Evolutionary conservation across 1,284 basidiomycete genomes (phyloP).

Genomic region (Ganoderma boninense): DNA sequence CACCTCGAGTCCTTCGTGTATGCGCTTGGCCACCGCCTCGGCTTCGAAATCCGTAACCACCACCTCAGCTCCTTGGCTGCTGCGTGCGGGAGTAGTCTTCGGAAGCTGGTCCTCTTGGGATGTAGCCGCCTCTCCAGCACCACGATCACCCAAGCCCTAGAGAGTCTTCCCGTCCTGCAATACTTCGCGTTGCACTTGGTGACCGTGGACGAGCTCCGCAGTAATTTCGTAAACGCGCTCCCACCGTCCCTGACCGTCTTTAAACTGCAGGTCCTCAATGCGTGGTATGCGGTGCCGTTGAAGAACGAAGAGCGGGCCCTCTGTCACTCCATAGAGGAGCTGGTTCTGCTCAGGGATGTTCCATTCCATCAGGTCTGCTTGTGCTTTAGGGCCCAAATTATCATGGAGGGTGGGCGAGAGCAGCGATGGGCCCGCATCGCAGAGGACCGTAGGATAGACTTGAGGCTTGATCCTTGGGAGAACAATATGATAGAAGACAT

Average conservation of each 20-base stretch:
- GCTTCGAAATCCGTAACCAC: constrained; percentile 47
- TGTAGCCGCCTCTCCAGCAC: constrained; percentile 45
- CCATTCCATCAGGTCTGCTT: constrained; percentile 33
- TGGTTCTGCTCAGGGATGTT: constrained; percentile 27
- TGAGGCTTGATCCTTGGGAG: constrained; percentile 38
- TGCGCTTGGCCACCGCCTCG: constrained; percentile 44
- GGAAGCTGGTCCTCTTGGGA: constrained; percentile 48
- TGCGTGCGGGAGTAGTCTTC: constrained; percentile 39
- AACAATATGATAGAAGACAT: constrained; percentile 18
- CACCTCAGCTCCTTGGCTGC: constrained; percentile 45
- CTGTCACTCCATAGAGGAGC: constrained; percentile 40
- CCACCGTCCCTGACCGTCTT: constrained; percentile 41
- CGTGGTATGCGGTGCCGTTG: constrained; percentile 43
- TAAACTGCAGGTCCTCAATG: constrained; percentile 48
- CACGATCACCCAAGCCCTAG: constrained; percentile 42
- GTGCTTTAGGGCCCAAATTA: constrained; percentile 39
- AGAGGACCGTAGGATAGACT: constrained; percentile 27
- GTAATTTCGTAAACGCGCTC: constrained; percentile 46
- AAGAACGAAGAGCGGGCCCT: constrained; percentile 43
- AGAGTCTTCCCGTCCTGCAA: constrained; percentile 41
- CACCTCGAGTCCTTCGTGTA: constrained; percentile 47
- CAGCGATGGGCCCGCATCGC: constrained; percentile 42
- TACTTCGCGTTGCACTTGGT: constrained; percentile 49
- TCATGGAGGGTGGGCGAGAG: constrained; percentile 37
- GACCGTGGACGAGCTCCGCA: constrained; percentile 46